Base-by-base conservation (phyloP, 805 yeast species). In the Kregervanrija delftensis region DNA sequence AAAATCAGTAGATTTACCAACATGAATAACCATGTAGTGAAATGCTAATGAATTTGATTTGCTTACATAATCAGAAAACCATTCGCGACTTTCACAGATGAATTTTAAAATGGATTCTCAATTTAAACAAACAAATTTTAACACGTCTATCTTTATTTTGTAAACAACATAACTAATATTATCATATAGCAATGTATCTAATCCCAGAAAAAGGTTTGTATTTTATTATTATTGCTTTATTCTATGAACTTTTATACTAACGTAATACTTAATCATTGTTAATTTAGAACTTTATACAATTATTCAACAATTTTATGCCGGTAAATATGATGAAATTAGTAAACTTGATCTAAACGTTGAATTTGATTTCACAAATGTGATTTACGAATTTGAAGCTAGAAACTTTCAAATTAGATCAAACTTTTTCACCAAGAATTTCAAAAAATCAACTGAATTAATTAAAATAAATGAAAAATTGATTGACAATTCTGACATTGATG, bases 271-370 rank as follows among this genome's bases (percentile, higher is more conserved):
- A 33, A 34, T 12, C 8, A 15, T 33, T 11, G 17, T 32, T 13
- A 31, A 12, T 35, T 14, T 40, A 38, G 58, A 57, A 41, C 53
- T 66, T 13, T 61, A 58, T 41, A 58, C 59, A 10, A 45, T 61
- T 12, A 50, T 64, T 56, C 52, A 58, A 56, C 47, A 59, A 56
- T 37, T 57, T 64, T 50, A 54, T 36, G 48, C 58, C 31, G 54
- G 64, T 15, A 53, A 54, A 44, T 56, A 56, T 40, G 30, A 41
- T 5, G 58, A 56, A 15, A 34, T 56, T 17, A 49, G 47, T 5
- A 39, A 49, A 17, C 33, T 52, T 11, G 49, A 53, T 35, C 33
- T 60, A 9, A 53, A 44, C 37, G 37, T 53, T 8, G 62, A 58
- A 37, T 48, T 60, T 15, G 56, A 61, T 31, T 59, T 59, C 49